Percentiles rank a stretch among this genome's conserved stretches.
phyloP scores from a whole-genome alignment of 2,329 filamentous ascomycete species.

The Trichoderma sp. region DNA sequence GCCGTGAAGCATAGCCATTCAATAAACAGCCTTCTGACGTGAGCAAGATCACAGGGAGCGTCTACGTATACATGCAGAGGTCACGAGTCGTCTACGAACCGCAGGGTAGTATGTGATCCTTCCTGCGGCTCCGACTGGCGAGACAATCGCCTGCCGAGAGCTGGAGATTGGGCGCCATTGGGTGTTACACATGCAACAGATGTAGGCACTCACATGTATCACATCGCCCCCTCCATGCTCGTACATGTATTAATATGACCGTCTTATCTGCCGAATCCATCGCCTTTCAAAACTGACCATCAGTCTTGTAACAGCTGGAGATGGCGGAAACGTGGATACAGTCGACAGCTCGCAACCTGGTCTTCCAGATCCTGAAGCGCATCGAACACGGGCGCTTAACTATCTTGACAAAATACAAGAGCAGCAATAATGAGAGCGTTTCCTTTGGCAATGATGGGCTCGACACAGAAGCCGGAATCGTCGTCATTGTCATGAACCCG shows the following conservation, averaged over 20 bases:
- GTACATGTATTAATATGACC: background rate
- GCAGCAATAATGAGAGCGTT: background rate
- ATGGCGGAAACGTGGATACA: conserved; percentile 30
- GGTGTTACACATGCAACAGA: no score
- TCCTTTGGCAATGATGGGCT: conserved; percentile 4
- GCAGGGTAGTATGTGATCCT: background rate
- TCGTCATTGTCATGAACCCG: conserved; percentile 19
- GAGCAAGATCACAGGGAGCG: background rate
- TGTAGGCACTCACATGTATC: no score
- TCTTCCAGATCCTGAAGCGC: conserved; percentile 22
- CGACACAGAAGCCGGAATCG: background rate
- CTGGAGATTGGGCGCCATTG: background rate
- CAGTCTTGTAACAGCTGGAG: background rate
- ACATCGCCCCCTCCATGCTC: no score
- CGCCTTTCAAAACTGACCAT: background rate
- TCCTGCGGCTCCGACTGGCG: background rate
- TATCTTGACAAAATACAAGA: conserved; percentile 6
- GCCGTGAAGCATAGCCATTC: background rate
- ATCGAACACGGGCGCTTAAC: conserved; percentile 23
- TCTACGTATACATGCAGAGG: background rate
- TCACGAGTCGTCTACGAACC: background rate
- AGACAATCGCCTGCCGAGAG: background rate
- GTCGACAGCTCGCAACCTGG: conserved; percentile 17
- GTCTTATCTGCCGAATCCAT: background rate
- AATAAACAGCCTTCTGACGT: background rate